Evolutionary conservation across 2,329 filamentous ascomycete genomes (phyloP).

Genomic region (Colletotrichum sp.): DNA sequence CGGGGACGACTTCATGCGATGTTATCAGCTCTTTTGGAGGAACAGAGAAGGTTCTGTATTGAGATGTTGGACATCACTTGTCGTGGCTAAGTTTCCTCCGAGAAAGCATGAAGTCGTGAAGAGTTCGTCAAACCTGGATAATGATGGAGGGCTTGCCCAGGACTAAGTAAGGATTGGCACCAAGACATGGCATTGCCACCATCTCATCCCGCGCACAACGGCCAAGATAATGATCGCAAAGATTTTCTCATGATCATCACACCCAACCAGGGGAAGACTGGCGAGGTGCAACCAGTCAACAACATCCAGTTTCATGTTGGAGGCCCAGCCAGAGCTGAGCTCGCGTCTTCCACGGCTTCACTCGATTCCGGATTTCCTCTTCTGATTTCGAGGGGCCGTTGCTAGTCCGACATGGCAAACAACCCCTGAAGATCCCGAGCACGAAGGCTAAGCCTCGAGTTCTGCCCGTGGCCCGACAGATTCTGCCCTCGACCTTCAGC

Average conservation of each 20-base stretch:
- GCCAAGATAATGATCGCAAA: background rate
- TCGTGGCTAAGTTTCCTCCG: no score
- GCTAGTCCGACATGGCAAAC: background rate
- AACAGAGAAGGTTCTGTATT: rapidly evolving
- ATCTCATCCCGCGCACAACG: background rate
- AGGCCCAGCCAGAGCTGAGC: background rate
- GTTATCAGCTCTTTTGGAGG: background rate
- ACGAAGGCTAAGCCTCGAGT: background rate
- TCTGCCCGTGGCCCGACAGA: background rate
- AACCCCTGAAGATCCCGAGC: background rate
- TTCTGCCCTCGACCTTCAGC: background rate
- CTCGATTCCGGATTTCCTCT: slow-evolving; percentile 4
- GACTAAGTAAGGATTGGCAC: background rate
- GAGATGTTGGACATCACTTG: background rate
- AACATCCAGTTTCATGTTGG: slow-evolving; percentile 1
- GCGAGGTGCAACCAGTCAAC: background rate
- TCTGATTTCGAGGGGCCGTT: background rate
- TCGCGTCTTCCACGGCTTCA: background rate
- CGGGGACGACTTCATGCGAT: background rate
- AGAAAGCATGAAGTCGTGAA: background rate
- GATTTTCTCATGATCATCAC: background rate
- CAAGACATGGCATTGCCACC: background rate
- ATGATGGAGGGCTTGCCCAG: rapidly evolving
- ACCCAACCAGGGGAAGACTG: background rate
- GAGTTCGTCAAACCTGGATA: background rate